These are phyloP conservation scores for Eutrema heterophyllum DNA, from an alignment of 345 rosid species.

Conservation along the genomic window DNA sequence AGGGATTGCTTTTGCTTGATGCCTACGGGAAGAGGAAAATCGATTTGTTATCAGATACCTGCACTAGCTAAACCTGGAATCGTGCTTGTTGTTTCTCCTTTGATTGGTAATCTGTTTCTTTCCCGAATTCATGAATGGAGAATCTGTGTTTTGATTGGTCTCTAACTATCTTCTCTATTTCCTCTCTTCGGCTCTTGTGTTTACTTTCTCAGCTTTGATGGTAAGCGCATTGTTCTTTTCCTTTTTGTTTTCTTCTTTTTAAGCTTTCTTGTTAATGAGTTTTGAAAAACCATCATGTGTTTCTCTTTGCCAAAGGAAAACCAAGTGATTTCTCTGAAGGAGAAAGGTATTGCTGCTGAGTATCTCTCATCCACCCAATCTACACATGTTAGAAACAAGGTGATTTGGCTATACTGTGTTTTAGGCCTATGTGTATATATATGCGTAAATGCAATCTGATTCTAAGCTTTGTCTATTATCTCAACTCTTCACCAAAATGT, in stretches of 20 bases:
- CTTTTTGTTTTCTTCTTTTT: not conserved
- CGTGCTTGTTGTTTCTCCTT: conserved; percentile 90
- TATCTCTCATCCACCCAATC: conserved; percentile 85
- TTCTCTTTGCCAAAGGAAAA: conserved; percentile 53
- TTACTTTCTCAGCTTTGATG: conserved; percentile 72
- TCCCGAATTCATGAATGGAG: not conserved
- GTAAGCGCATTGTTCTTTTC: conserved; percentile 36
- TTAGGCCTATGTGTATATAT: not conserved
- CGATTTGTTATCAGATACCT: conserved; percentile 95
- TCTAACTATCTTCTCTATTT: conserved; percentile 12
- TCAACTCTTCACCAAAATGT: not conserved
- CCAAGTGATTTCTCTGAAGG: conserved; percentile 82
- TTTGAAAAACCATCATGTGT: not conserved
- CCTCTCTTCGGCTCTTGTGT: conserved; percentile 17
- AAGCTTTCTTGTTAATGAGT: not conserved
- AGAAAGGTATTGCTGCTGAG: conserved; percentile 90
- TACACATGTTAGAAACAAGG: conserved; percentile 53
- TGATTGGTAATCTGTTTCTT: conserved; percentile 55
- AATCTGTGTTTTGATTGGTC: not conserved
- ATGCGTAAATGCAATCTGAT: not conserved
- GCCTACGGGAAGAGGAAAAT: conserved; percentile 99
- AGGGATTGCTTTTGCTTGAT: conserved; percentile 93
- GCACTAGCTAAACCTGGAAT: conserved; percentile 83
- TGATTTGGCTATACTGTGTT: conserved; percentile 9
- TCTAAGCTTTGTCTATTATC: not conserved